Evolutionary conservation across 1,139 yeast genomes (phyloP), one percentile per base, ranked within the genome.

Genomic region (Arxiozyma slooffiae): DNA sequence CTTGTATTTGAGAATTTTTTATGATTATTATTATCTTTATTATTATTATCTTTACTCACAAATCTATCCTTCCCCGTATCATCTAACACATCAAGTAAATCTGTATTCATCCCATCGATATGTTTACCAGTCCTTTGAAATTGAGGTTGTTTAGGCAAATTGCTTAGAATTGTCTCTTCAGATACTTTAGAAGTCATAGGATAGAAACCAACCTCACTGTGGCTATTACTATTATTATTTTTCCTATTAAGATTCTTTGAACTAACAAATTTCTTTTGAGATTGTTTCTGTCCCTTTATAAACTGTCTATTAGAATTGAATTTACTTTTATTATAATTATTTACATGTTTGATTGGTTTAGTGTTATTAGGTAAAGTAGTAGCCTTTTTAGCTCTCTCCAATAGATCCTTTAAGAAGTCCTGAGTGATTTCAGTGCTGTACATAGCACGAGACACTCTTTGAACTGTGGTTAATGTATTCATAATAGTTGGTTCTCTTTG

Each of bases 341-440:
- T 42, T 34, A 30, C 36, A 30, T 30, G 36, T 14, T 34, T 30
- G 18, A 4, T 40, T n/a, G 20, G 34, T 23, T 22, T 38, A 14
- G 20, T 41, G n/a, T n/a, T n/a, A 53, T 48, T 16, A 43, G 44
- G 23, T 45, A 41, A 22, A 38, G 53, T 48, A 11, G 62, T 56
- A 21, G 61, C 62, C 38, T 59, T 57, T 44, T 60, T 56, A 17
- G 62, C 64, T 39, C 56, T 54, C 14, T 53, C 54, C 24, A 60
- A 49, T 9, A 60, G 55, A 40, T 55, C 55, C 38, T 57, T 55
- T 42, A 60, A 53, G 47, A 58, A 60, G 40, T 60, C 64, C 44
- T 59, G 57, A 3, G 63, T 55, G 20, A 60, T 54, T 23, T 58
- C 51, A 18, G 61, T 56, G 46, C 58, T 58, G 45, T 56, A 57